Evolutionary conservation across 1,139 yeast genomes (phyloP).

Genomic region (Yamadazyma dendronema): DNA sequence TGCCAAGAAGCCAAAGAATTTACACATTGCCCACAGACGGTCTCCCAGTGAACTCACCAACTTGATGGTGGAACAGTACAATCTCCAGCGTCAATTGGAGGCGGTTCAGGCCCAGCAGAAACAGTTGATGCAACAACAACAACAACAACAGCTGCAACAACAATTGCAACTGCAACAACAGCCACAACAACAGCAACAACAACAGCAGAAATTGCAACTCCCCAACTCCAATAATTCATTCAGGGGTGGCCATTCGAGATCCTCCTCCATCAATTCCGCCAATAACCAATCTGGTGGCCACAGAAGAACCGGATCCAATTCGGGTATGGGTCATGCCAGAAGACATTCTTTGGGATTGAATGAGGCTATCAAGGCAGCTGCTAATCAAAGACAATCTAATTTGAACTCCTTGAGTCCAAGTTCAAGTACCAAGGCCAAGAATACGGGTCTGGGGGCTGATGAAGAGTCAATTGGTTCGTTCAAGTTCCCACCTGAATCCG

Average conservation of each 20-base stretch:
- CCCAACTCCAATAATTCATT: slow-evolving; percentile 25
- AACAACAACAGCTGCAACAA: slow-evolving; percentile 28
- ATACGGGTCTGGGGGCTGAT: slow-evolving; percentile 8
- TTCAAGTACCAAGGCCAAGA: slow-evolving; percentile 15
- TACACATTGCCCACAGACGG: slow-evolving; percentile 92
- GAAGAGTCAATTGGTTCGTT: slow-evolving; percentile 28
- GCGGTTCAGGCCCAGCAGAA: slow-evolving; percentile 90
- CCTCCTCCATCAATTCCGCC: slow-evolving; percentile 23
- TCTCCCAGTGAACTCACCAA: slow-evolving; percentile 95
- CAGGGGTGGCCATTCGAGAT: slow-evolving; percentile 35
- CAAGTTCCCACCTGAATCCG: slow-evolving; percentile 31
- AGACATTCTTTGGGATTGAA: slow-evolving; percentile 90
- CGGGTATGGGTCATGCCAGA: slow-evolving; percentile 69
- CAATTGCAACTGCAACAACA: slow-evolving; percentile 1
- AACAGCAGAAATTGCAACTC: slow-evolving; percentile 22
- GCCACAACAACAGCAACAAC: no score
- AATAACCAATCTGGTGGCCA: slow-evolving; percentile 21
- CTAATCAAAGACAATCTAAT: slow-evolving; percentile 67
- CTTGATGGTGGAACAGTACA: slow-evolving; percentile 89
- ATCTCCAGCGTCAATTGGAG: slow-evolving; percentile 89
- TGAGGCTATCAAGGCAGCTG: slow-evolving; percentile 98
- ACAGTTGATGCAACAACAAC: slow-evolving; percentile 73
- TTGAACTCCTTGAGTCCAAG: slow-evolving; percentile 39
- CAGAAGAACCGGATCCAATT: slow-evolving; percentile 38
- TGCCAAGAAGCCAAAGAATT: slow-evolving; percentile 24